These are phyloP conservation scores for Dorcoceras hygrometricum DNA, from an alignment of 257 asterid genomes.

Conservation along the genomic window DNA sequence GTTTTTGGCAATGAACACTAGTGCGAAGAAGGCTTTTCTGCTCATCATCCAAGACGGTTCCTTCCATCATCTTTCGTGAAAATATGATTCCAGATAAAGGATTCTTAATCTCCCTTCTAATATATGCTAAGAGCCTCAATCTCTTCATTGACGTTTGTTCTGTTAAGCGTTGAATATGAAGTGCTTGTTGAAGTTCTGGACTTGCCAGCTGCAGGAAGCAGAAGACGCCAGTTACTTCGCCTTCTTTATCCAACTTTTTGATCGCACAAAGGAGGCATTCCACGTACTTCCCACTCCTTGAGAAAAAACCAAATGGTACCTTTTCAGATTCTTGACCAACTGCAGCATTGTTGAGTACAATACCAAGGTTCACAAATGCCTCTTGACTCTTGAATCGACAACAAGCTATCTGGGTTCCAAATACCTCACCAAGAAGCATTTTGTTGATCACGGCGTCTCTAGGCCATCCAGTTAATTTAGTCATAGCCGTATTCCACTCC, in stretches of 20 bases:
- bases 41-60: conserved; percentile 63
- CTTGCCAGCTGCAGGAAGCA: conserved; percentile 96
- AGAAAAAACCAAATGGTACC: conserved; percentile 65
- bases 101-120: conserved; percentile 77
- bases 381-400: conserved; percentile 87
- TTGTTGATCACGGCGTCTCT: conserved; percentile 75
- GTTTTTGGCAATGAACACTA: conserved; percentile 71
- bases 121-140: conserved; percentile 63
- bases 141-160: conserved; percentile 61
- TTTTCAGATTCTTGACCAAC: conserved; percentile 72
- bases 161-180: conserved; percentile 72
- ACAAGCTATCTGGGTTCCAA: conserved; percentile 57
- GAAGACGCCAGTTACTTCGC: conserved; percentile 71
- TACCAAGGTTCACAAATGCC: conserved; percentile 69
- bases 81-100: conserved; percentile 91
- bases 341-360: conserved; percentile 69
- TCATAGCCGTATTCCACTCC: conserved; percentile 96
- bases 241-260: conserved; percentile 70
- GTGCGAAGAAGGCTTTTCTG: conserved; percentile 66
- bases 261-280: conserved; percentile 79
- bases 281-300: conserved; percentile 62
- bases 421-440: conserved; percentile 91
- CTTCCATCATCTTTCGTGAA: conserved; percentile 81
- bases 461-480: conserved; percentile 68
- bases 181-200: conserved; percentile 91